These are phyloP conservation scores for Tetradesmus lagerheimii DNA, from an alignment of 139 green algal genomes.

Conservation along the genomic window DNA sequence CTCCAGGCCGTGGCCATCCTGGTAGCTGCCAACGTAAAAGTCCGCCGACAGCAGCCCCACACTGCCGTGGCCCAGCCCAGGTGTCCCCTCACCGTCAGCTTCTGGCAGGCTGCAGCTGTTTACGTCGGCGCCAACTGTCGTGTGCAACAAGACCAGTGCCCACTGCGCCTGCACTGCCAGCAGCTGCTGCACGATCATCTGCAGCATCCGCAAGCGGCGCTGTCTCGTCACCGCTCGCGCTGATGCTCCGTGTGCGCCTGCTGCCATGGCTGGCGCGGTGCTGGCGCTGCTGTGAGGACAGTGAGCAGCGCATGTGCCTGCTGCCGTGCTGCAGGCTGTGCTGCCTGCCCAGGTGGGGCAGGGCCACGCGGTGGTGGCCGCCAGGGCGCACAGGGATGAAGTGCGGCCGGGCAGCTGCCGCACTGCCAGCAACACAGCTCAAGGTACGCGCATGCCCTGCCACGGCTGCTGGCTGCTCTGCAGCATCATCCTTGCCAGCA, in stretches of 20 bases:
- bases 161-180: not conserved
- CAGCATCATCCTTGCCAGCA: not conserved
- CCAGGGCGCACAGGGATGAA: not conserved
- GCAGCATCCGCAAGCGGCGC: not conserved
- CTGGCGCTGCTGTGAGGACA: not conserved
- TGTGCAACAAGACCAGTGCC: not conserved
- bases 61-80: not conserved
- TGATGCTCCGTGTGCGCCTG: not conserved
- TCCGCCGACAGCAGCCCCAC: not conserved
- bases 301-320: not conserved
- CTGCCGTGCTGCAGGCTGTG: not conserved
- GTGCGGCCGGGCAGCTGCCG: not conserved
- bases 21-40: conserved; percentile 29
- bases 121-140: not conserved
- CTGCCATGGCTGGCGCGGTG: not conserved
- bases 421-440: not conserved
- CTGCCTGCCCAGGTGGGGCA: not conserved
- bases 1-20: not conserved
- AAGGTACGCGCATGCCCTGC: not conserved
- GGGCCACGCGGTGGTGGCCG: not conserved
- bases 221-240: not conserved
- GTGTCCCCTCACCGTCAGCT: not conserved
- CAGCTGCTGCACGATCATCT: not conserved
- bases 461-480: not conserved
- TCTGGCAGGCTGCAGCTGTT: not conserved